Conservation (phyloP, 2,329 filamentous ascomycete genomes). For the Diaporthe australafricana region DNA sequence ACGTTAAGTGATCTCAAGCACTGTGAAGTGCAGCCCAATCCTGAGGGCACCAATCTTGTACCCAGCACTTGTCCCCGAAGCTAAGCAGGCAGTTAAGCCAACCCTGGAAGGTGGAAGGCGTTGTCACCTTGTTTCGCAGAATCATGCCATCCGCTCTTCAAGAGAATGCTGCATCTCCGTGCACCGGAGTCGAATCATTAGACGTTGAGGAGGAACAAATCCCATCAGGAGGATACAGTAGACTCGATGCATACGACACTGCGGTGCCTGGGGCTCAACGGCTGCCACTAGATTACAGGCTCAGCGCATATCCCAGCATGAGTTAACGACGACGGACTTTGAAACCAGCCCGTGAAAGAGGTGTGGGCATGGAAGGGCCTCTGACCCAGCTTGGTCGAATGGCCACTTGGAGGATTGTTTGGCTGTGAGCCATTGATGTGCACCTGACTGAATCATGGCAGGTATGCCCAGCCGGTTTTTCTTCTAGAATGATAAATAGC, state of each 20-base stretch:
- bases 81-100: neutral
- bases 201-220: neutral
- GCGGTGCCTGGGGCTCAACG: neutral
- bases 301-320: neutral
- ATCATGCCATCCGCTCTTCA: neutral
- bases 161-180: neutral
- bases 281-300: neutral
- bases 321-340: too few relatives aligned
- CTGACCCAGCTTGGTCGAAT: too few relatives aligned
- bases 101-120: neutral
- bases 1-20: neutral
- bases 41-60: neutral
- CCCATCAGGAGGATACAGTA: neutral
- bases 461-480: neutral
- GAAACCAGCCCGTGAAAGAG: neutral
- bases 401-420: too few relatives aligned
- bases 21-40: neutral
- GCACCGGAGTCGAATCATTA: neutral
- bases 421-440: neutral
- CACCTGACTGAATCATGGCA: neutral
- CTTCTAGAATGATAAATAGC: neutral
- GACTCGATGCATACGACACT: neutral
- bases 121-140: conserved; percentile 12
- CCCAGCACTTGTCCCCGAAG: conserved; percentile 10
- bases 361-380: neutral